Evolutionary conservation across 768 basidiomycete genomes (phyloP), one percentile per base, ranked within the genome.

Genomic region (Dioszegia aurantiaca): DNA sequence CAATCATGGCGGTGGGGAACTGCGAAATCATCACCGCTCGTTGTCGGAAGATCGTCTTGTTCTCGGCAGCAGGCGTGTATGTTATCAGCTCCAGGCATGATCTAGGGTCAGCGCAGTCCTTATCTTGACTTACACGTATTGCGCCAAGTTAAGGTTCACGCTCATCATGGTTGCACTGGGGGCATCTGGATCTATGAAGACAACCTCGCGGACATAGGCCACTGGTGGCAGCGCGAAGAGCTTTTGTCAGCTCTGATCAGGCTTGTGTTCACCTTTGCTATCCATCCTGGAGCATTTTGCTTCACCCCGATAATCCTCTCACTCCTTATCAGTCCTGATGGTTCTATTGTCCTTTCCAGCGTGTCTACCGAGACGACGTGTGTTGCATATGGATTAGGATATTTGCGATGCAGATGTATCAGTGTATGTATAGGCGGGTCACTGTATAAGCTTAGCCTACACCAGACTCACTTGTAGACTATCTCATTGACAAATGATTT

Each of bases 391-490:
- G 90, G 87, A 76, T 94, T 94, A 51, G 92, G 92, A 77, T 95
- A 95, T 82, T 95, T 95, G 65, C 87, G 86, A 87, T 90, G 92
- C 82, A 94, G 88, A 63, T 88, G 89, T 72, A 88, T 86, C 61
- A 91, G 85, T 65, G 93, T 90, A 80, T 90, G 89, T 60, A 86
- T 82, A 87, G 91, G 93, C 40, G 90, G 83, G 73, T 91, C 89
- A 61, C 91, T 95, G 17, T 26, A 27, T 44, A n/a, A 30, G n/a
- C 44, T 2, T 21, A n/a, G 24, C 17, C 41, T 3, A 5, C 5
- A 43, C 27, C 4, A 19, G 2, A 64, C 70, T 64, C 56, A 72
- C 68, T 69, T 51, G 56, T 63, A 72, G 1, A 60, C 45, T 21
- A 72, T 58, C 4, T 69, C 62, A 54, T 68, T 69, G 33, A 67